phyloP scores from a whole-genome alignment of 73 alveolate species.

The Tetrahymena elliotti region DNA sequence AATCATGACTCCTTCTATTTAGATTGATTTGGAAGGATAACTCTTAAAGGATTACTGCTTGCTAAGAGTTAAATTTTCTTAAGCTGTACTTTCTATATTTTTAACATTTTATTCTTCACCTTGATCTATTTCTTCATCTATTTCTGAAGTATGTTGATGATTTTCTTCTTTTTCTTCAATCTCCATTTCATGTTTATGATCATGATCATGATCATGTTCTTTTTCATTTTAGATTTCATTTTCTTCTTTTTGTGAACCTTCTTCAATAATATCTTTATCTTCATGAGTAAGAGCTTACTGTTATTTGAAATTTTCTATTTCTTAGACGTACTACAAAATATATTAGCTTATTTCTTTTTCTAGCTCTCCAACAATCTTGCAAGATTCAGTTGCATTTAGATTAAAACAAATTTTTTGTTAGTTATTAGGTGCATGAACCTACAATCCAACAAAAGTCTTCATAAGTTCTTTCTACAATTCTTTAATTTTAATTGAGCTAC shows the following conservation, averaged over 20 bases:
- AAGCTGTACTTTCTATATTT: background rate
- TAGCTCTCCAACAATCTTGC: background rate
- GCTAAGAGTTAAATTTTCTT: background rate
- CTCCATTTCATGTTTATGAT: background rate
- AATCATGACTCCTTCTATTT: background rate
- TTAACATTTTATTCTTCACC: background rate
- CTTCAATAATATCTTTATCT: background rate
- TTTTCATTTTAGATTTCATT: background rate
- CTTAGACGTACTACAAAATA: background rate
- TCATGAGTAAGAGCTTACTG: background rate
- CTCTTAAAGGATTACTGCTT: background rate
- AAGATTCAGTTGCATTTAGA: background rate
- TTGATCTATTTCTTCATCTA: background rate
- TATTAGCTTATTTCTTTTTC: background rate
- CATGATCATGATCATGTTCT: background rate
- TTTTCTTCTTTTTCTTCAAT: background rate
- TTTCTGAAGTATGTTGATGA: background rate
- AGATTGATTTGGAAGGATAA: background rate
- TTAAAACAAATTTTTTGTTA: background rate
- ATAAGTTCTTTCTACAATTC: constrained; percentile 7
- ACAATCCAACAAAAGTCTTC: constrained; percentile 1
- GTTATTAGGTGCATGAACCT: constrained; percentile 29
- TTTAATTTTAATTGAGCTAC: constrained; percentile 80
- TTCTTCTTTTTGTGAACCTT: background rate
- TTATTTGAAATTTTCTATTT: background rate